A percentile compares a stretch with the other conserved stretches of the same genome.
Evolutionary conservation across 345 rosid genomes (phyloP).

Genomic region (Eutrema heterophyllum): DNA sequence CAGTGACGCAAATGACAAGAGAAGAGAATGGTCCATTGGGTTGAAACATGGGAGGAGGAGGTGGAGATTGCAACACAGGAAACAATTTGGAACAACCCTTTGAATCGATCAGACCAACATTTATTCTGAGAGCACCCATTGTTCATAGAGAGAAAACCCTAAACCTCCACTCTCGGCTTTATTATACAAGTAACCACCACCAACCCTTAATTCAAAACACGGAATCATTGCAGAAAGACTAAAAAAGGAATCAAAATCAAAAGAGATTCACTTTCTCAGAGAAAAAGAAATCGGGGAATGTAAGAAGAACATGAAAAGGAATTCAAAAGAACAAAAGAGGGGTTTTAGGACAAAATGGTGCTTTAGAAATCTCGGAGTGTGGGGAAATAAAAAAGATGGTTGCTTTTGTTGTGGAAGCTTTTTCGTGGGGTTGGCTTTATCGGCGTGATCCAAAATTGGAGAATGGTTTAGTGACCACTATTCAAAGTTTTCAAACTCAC

Average conservation of each 20-base stretch:
- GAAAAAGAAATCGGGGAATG: conserved; percentile 25
- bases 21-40: conserved; percentile 58
- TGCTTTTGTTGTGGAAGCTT: conserved; percentile 29
- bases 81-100: conserved; percentile 79
- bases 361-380: conserved; percentile 26
- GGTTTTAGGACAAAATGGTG: conserved; percentile 27
- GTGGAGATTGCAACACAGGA: conserved; percentile 49
- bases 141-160: background rate
- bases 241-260: conserved; percentile 10
- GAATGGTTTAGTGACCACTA: conserved; percentile 5
- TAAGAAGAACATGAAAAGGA: conserved; percentile 28
- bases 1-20: conserved; percentile 84
- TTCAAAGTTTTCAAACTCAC: background rate
- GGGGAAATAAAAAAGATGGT: background rate
- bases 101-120: conserved; percentile 56
- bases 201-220: conserved; percentile 24
- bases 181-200: background rate
- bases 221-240: conserved; percentile 31
- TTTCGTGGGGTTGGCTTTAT: conserved; percentile 33
- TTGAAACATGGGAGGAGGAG: conserved; percentile 35
- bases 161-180: background rate
- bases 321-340: conserved; percentile 15
- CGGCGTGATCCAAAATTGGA: conserved; percentile 33
- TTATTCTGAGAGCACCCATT: conserved; percentile 50
- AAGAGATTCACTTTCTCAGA: conserved; percentile 15